Evolutionary conservation across 1,284 basidiomycete genomes (phyloP), one percentile per base, ranked within the genome.

Genomic region (Ganoderma sinense): DNA sequence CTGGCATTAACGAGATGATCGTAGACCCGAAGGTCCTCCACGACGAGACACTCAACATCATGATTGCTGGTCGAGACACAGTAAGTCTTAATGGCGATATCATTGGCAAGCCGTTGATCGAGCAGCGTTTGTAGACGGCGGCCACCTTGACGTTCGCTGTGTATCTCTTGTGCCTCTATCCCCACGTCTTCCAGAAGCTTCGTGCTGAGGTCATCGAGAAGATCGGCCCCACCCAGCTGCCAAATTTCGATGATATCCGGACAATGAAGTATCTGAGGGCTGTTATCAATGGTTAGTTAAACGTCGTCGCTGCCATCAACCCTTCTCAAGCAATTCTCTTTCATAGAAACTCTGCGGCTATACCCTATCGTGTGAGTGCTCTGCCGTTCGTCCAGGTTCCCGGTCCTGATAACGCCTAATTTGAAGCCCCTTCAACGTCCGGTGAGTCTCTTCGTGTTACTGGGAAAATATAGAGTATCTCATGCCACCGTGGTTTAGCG

Each of bases 111-210:
- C 36, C 5, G 11, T 39, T 39, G 2, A 18, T 29, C 20, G 4
- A 33, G 26, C 18, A 16, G 6, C 18, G 16, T 16, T 62, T 2
- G 48, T 33, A 83, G 76, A 84, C 83, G 2, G 82, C 82, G 20
- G 68, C 77, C 13, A 79, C 80, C 11, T 69, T 85, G 33, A 85
- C 84, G 0, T 84, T 81, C 59, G 76, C 76, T 0, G 75, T 83
- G 10, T 88, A 87, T 73, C 78, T 83, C 62, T 78, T 87, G 29
- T 79, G 83, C 29, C 74, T 78, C 62, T 73, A 86, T 72, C 84
- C 85, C 0, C 67, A 76, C 0, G 78, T 84, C 8, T 73, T 82
- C 43, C 59, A 69, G 16, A 76, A 79, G 0, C 78, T 87, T 2
- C 82, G 85, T 2, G 76, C 77, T 43, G 86, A 87, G 71, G 79